These are phyloP conservation scores for Cicer judaicum DNA, from an alignment of 306 rosid species.

Conservation along the genomic window DNA sequence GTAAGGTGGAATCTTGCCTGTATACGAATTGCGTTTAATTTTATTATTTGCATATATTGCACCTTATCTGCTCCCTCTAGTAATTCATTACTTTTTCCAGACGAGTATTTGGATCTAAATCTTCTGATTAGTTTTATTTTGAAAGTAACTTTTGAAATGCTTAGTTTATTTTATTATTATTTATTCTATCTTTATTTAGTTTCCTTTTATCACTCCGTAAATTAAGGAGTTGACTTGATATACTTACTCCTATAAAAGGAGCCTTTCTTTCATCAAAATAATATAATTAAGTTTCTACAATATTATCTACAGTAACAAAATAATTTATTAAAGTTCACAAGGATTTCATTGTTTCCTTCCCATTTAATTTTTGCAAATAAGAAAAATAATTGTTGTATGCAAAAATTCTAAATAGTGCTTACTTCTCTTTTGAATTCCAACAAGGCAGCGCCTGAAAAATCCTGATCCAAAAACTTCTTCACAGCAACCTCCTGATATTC, in stretches of 20 bases:
- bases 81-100: constrained; percentile 23
- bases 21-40: constrained; percentile 17
- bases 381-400: constrained; percentile 29
- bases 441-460: constrained; percentile 98
- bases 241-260: no score
- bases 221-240: no score
- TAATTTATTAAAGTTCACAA: constrained; percentile 6
- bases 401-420: constrained; percentile 49
- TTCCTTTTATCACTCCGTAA: no score
- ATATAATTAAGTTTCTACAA: no score
- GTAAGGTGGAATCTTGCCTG: constrained; percentile 27
- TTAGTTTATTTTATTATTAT: no score
- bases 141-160: not conserved
- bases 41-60: constrained; percentile 32
- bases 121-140: constrained; percentile 23
- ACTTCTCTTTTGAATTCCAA: constrained; percentile 99
- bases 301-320: not conserved
- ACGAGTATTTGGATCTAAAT: constrained; percentile 17
- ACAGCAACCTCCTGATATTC: constrained; percentile 95
- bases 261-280: no score
- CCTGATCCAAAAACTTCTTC: constrained; percentile 98
- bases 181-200: no score
- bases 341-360: constrained; percentile 10
- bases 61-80: not conserved
- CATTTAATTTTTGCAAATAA: constrained; percentile 32